A percentile compares a stretch with the other conserved stretches of the same genome.
These are phyloP conservation scores for Cladosporium oxysporum DNA, from an alignment of 2,329 filamentous ascomycete species.

Conservation along the genomic window DNA sequence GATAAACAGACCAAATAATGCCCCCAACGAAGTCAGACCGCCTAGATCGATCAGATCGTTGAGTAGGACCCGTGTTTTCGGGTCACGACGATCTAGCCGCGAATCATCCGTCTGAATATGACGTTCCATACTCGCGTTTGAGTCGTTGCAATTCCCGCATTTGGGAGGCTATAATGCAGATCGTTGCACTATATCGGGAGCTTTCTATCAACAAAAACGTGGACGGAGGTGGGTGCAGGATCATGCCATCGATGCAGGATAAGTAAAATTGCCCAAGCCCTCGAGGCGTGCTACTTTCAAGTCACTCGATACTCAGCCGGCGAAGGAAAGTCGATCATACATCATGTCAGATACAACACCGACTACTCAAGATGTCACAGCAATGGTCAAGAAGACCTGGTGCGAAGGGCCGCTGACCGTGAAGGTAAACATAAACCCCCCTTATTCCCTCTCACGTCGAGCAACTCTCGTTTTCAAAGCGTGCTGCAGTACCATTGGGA, in stretches of 20 bases:
- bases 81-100: background rate
- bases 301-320: background rate
- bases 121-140: background rate
- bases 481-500: background rate
- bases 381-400: background rate
- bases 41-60: background rate
- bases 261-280: background rate
- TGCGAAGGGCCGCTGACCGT: background rate
- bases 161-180: background rate
- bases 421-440: background rate
- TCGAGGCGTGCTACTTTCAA: background rate
- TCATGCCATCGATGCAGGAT: background rate
- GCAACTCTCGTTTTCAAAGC: background rate
- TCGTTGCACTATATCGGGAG: background rate
- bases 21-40: constrained; percentile 12
- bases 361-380: background rate
- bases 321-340: background rate
- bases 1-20: background rate
- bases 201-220: background rate
- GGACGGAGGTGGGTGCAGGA: background rate
- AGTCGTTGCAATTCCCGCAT: background rate
- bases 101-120: background rate
- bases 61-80: background rate
- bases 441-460: background rate
- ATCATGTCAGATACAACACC: background rate